Evolutionary conservation across 371 early-diverging fungal species (phyloP).

Genomic region (Mucor piriformis): DNA sequence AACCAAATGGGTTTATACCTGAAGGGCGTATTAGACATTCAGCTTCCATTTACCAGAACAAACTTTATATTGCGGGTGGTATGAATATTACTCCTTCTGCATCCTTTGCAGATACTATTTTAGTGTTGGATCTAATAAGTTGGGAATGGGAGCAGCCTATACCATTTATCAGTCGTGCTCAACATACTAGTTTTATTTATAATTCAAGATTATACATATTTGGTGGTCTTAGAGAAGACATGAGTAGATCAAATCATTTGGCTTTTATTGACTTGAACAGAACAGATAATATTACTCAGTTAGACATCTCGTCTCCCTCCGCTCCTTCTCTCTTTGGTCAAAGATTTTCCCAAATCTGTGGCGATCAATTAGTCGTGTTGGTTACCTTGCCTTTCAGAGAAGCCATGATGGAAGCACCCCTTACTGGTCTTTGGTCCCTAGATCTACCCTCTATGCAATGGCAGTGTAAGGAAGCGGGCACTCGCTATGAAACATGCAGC

Average conservation of each 20-base stretch:
- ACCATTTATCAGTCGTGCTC: constrained; percentile 59
- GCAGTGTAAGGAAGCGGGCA: constrained; percentile 59
- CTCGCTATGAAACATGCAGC: constrained; percentile 49
- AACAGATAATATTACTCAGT: constrained; percentile 43
- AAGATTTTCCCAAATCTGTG: constrained; percentile 70
- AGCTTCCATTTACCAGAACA: constrained; percentile 67
- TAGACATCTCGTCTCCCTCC: constrained; percentile 55
- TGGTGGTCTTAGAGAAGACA: constrained; percentile 67
- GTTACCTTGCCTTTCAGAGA: constrained; percentile 56
- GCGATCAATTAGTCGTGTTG: constrained; percentile 62
- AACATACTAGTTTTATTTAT: constrained; percentile 64
- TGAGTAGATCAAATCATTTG: constrained; percentile 64
- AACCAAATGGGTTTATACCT: constrained; percentile 53
- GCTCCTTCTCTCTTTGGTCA: constrained; percentile 67
- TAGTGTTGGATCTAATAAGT: constrained; percentile 61
- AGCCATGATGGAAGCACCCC: constrained; percentile 25
- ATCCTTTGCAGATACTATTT: constrained; percentile 52
- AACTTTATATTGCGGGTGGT: constrained; percentile 69
- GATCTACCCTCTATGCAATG: constrained; percentile 67
- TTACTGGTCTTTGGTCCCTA: constrained; percentile 66
- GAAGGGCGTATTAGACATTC: constrained; percentile 66
- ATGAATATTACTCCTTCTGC: constrained; percentile 2
- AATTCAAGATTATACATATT: constrained; percentile 63
- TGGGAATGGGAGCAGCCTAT: constrained; percentile 69
- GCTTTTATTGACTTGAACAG: constrained; percentile 54